Conservation (phyloP, 1,284 basidiomycete species). For the Sanghuangporus baumii region DNA sequence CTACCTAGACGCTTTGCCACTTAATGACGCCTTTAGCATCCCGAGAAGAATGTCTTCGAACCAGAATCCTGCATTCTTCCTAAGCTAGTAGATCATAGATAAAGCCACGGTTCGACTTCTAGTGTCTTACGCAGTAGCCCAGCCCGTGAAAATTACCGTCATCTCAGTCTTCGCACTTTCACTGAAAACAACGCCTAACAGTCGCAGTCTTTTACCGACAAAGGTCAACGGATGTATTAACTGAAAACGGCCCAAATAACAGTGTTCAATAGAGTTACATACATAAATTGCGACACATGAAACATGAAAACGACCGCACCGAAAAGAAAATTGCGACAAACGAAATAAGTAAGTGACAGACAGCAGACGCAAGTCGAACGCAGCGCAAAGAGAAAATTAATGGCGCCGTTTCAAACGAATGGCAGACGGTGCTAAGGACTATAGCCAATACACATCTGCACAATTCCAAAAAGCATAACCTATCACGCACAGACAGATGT, state of each 20-base stretch:
- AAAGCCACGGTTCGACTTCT: too few relatives aligned
- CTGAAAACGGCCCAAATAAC: background rate
- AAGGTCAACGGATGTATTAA: background rate
- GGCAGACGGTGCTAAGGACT: background rate
- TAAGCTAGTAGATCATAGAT: too few relatives aligned
- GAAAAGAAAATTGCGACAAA: background rate
- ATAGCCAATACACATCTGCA: background rate
- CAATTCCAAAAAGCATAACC: background rate
- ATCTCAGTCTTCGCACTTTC: background rate
- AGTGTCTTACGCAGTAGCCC: too few relatives aligned
- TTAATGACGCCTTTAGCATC: too few relatives aligned
- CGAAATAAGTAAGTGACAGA: constrained; percentile 1
- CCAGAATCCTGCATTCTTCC: too few relatives aligned
- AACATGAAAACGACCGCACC: constrained; percentile 8
- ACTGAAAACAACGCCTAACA: background rate
- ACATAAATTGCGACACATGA: constrained; percentile 4
- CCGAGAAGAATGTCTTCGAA: too few relatives aligned
- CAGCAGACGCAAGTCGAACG: background rate
- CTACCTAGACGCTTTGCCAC: background rate
- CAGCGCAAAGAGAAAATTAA: background rate
- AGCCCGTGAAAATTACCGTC: too few relatives aligned
- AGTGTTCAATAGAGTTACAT: constrained; percentile 3
- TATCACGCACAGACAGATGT: background rate
- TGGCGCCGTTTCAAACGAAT: background rate
- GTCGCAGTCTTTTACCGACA: background rate